phyloP scores from a whole-genome alignment of 176 grass and related monocot species.

The Avena eriantha region DNA sequence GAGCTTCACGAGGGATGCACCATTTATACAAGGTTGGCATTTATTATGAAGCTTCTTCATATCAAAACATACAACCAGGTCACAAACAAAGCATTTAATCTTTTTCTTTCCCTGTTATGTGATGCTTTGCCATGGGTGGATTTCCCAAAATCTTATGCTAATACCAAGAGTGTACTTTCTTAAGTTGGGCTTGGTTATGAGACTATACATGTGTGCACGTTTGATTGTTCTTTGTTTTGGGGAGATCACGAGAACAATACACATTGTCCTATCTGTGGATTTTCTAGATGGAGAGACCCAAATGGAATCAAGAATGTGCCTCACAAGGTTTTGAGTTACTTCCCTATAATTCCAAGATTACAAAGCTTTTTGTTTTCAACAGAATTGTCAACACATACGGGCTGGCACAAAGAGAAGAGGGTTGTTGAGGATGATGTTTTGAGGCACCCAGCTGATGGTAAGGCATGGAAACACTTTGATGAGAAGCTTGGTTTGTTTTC shows the following conservation, averaged over 20 bases:
- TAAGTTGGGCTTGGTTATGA: neutral
- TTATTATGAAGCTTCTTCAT: neutral
- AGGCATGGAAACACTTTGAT: neutral
- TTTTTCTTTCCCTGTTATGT: neutral
- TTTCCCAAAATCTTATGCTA: neutral
- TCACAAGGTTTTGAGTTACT: neutral
- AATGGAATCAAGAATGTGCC: neutral
- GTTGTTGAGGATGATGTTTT: neutral
- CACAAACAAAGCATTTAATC: neutral
- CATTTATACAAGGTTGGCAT: neutral
- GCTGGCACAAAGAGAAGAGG: neutral
- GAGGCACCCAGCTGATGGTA: neutral
- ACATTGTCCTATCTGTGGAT: neutral
- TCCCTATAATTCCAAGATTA: neutral
- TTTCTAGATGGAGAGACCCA: neutral
- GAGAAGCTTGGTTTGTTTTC: neutral
- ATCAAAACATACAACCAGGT: neutral
- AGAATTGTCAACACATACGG: neutral
- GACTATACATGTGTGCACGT: neutral
- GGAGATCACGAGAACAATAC: neutral
- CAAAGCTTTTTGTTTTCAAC: neutral
- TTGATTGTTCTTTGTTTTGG: neutral
- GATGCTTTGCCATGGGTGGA: neutral
- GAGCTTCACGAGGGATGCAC: neutral
- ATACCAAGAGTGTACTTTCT: neutral